Conservation (phyloP, 1,139 yeast genomes). For the Wickerhamiella infanticola region DNA sequence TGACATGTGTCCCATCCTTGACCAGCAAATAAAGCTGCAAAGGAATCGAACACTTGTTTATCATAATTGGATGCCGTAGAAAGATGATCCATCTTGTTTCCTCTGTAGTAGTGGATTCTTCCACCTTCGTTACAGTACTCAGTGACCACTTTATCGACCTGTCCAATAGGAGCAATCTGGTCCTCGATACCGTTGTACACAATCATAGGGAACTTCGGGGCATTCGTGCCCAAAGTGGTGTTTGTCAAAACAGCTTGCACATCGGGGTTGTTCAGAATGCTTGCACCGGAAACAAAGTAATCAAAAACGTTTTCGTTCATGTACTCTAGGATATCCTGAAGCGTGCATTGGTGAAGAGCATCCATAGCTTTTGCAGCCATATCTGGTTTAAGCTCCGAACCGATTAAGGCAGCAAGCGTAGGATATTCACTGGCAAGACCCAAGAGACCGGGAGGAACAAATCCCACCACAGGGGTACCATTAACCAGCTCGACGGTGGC, state of each 20-base stretch:
- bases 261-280: conserved; percentile 1
- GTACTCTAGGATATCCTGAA: conserved; percentile 1
- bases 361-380: neutral
- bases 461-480: conserved; percentile 6
- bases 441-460: conserved; percentile 5
- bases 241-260: conserved; percentile 1
- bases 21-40: neutral
- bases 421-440: conserved; percentile 9
- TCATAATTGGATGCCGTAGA: conserved; percentile 16
- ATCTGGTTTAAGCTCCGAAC: conserved; percentile 1
- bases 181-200: conserved; percentile 18
- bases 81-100: conserved; percentile 10
- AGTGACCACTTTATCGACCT: conserved; percentile 14
- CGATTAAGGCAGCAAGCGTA: conserved; percentile 1
- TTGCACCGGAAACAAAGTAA: conserved; percentile 4
- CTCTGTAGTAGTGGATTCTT: conserved; percentile 15
- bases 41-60: neutral
- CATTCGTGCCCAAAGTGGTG: conserved; percentile 4
- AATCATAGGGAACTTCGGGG: conserved; percentile 18
- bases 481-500: conserved; percentile 5
- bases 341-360: conserved; percentile 5
- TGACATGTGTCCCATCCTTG: neutral
- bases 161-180: conserved; percentile 16
- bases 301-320: conserved; percentile 4
- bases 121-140: conserved; percentile 19